Evolutionary conservation across 78 protist species (phyloP), one percentile per base, ranked within the genome.

Genomic region (Ministeria vibrans): DNA sequence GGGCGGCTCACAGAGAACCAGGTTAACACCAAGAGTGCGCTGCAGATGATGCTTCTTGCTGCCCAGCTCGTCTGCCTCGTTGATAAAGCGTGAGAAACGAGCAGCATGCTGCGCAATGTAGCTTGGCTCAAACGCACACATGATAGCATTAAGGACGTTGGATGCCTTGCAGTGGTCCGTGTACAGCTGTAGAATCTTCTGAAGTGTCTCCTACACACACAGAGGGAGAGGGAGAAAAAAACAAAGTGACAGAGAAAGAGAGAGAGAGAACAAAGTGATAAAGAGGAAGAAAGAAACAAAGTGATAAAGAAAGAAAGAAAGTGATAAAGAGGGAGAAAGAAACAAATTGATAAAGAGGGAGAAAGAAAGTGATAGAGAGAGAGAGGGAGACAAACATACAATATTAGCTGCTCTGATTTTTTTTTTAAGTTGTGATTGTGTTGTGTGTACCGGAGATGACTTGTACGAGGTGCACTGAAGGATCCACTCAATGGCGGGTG

Each of bases 401-500:
- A n/a, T n/a, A n/a, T n/a, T n/a, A n/a, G n/a, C n/a, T n/a, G n/a
- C n/a, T n/a, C n/a, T n/a, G n/a, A n/a, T n/a, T 59, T 22, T 11
- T 59, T 22, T 22, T 59, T 11, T 59, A 11, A 11, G 11, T 51
- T 11, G 66, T 30, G 34, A 15, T 59, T 22, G 11, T 59, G 66
- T 25, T 6, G 11, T 11, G 66, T 22, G 66, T n/a, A 41, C 74
- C 25, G 51, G 1, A 18, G 64, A 9, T 2, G 63, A 18, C 55
- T 32, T 1, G 72, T 68, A 22, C 3, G 79, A 41, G 43, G 68
- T n/a, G 80, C 94, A 91, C 62, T 85, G 87, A 32, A 88, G 51
- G 30, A 89, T 42, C 95, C 95, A 91, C 23, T 89, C 92, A 39
- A 89, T 30, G 9, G 87, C 87, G 18, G 95, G 95, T 25, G 42